Base-by-base conservation (phyloP, 345 rosid species). In the Gossypium rotundifolium region DNA sequence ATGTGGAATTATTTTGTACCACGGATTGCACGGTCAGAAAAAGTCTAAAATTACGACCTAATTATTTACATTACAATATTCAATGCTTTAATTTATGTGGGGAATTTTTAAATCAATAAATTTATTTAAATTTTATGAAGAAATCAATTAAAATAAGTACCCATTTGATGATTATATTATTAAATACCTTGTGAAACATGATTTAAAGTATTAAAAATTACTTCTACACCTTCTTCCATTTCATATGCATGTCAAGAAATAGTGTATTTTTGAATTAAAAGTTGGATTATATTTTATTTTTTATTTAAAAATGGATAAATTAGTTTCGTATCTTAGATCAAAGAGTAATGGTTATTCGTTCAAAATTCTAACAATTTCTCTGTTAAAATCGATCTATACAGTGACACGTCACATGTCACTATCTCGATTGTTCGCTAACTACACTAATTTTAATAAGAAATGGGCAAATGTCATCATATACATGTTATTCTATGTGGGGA, bases 291-390 rank as follows among this genome's bases (percentile, higher is more conserved):
- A 5, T 5, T 5, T 33, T 5, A 5, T 5, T 33, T 33, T 33
- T 33, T 33, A 33, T 0, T 33, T 33, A 33, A 33, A 33, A 33
- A 5, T 33, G 0, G 0, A 5, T 5, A 33, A 33, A 33, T 33
- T 33, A 33, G 0, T 1, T 33, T 0, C 5, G 0, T 33, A 33
- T 5, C 0, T 33, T 33, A 33, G 0, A 1, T 33, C 0, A 33
- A 33, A 1, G 7, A 5, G 7, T 0, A 33, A 33, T 5, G 40
- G 40, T 33, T 0, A 5, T 33, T 5, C 0, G 0, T 33, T 33
- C 1, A 33, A 33, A 5, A 4, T 4, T 4, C 0, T 1, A 33
- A 0, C 1, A 4, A 33, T 33, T 33, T 33, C 0, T 33, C 0
- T 0, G 7, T 33, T 33, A 33, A 33, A 33, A 33, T 5, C 0